Percentiles rank a stretch among this genome's conserved stretches.
Evolutionary conservation across 495 filamentous ascomycete species (phyloP).

Genomic region (Niebla homalea): DNA sequence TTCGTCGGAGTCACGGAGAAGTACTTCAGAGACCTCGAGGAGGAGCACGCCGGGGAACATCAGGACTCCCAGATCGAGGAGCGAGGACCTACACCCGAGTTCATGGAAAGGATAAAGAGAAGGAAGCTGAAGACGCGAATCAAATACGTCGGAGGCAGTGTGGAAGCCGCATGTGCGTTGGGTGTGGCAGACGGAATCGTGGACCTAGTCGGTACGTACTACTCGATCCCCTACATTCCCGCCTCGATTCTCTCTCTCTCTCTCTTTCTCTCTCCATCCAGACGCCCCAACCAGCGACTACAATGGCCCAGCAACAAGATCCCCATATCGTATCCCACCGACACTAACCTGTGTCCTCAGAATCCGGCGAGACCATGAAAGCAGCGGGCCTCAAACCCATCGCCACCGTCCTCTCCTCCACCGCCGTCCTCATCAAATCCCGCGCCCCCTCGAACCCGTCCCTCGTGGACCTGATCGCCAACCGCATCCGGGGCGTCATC

Average conservation of each 20-base stretch:
- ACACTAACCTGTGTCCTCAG: slow-evolving; percentile 28
- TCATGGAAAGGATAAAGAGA: slow-evolving; percentile 26
- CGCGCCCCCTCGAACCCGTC: slow-evolving; percentile 65
- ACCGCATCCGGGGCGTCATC: slow-evolving; percentile 82
- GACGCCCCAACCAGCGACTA: neutral
- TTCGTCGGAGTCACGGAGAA: slow-evolving; percentile 69
- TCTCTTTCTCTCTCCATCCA: neutral
- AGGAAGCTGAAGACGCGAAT: slow-evolving; percentile 62
- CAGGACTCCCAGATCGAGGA: neutral
- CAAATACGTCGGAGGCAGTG: slow-evolving; percentile 85
- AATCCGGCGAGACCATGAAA: slow-evolving; percentile 97
- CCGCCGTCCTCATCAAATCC: slow-evolving; percentile 83
- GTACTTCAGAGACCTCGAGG: slow-evolving; percentile 72
- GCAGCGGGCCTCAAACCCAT: slow-evolving; percentile 94
- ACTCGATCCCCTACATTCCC: too few species aligned
- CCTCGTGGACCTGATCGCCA: slow-evolving; percentile 67
- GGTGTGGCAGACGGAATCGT: slow-evolving; percentile 96
- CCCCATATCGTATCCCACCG: neutral
- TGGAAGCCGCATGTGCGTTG: slow-evolving; percentile 89
- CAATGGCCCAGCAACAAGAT: neutral
- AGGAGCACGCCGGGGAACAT: slow-evolving; percentile 5
- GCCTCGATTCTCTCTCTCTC: neutral
- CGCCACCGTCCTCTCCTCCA: slow-evolving; percentile 78
- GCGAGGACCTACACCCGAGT: slow-evolving; percentile 1
- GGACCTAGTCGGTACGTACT: slow-evolving; percentile 86